Percentiles rank a stretch among this genome's conserved stretches.
Conservation (phyloP, 2,329 filamentous ascomycete species). For the Lasiodiplodia sp. region DNA sequence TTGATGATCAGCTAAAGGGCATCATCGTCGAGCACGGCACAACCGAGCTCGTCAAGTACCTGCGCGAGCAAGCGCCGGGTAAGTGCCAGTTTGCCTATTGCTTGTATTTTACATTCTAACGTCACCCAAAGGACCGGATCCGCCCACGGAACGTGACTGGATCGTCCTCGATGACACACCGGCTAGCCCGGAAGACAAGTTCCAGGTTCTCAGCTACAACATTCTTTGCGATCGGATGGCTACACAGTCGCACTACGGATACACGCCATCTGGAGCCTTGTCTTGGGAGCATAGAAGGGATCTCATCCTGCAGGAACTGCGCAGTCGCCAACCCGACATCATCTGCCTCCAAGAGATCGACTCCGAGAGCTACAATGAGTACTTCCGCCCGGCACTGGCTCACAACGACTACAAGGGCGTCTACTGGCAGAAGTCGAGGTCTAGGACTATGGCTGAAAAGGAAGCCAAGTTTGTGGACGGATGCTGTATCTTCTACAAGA, state of each 20-base stretch:
- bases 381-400: slow-evolving; percentile 85
- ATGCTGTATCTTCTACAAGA: slow-evolving; percentile 96
- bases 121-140: slow-evolving; percentile 68
- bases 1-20: slow-evolving; percentile 77
- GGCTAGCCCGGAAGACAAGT: slow-evolving; percentile 64
- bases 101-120: not conserved
- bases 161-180: slow-evolving; percentile 72
- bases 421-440: slow-evolving; percentile 88
- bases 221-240: slow-evolving; percentile 94
- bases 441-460: slow-evolving; percentile 89
- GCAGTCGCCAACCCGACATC: slow-evolving; percentile 82
- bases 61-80: slow-evolving; percentile 88
- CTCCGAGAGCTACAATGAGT: slow-evolving; percentile 88
- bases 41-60: slow-evolving; percentile 78
- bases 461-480: slow-evolving; percentile 92
- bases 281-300: slow-evolving; percentile 87
- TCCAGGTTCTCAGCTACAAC: slow-evolving; percentile 93
- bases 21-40: slow-evolving; percentile 89
- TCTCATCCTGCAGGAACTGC: slow-evolving; percentile 83
- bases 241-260: slow-evolving; percentile 84
- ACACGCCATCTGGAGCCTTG: slow-evolving; percentile 82
- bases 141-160: slow-evolving; percentile 78
- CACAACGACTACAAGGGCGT: slow-evolving; percentile 92
- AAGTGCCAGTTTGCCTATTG: slow-evolving; percentile 51
- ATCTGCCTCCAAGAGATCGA: slow-evolving; percentile 94